A percentile compares a stretch with the other conserved stretches of the same genome.
Conservation (phyloP, 768 basidiomycete species). For the Russula griseocarnosa region DNA sequence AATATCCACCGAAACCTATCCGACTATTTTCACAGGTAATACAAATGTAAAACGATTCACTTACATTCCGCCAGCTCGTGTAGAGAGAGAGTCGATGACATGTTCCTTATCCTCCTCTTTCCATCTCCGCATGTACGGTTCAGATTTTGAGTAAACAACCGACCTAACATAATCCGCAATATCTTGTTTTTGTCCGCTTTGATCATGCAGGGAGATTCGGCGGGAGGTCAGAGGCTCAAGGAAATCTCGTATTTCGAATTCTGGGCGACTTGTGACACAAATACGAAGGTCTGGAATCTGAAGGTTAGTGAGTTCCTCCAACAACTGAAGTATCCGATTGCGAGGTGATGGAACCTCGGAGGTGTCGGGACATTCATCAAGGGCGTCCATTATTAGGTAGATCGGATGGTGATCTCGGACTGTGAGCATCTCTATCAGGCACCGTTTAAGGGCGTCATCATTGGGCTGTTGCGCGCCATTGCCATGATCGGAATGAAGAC, state of each 20-base stretch:
- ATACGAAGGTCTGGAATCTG: neutral
- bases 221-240: neutral
- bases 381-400: neutral
- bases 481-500: neutral
- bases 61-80: neutral
- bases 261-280: slow-evolving; percentile 2
- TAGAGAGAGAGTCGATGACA: neutral
- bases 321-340: neutral
- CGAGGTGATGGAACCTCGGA: neutral
- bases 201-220: neutral
- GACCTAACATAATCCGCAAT: neutral
- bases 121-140: neutral
- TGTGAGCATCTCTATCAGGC: slow-evolving; percentile 5
- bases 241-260: slow-evolving; percentile 1
- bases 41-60: neutral
- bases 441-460: neutral
- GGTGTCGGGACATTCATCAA: neutral
- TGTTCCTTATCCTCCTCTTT: neutral
- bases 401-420: neutral
- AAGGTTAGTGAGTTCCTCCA: neutral
- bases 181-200: slow-evolving; percentile 2
- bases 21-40: neutral
- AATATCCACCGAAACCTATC: neutral
- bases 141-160: neutral
- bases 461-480: neutral